A percentile compares a stretch with the other conserved stretches of the same genome.
Evolutionary conservation across 805 yeast genomes (phyloP).

Genomic region (Yarrowia osloensis): DNA sequence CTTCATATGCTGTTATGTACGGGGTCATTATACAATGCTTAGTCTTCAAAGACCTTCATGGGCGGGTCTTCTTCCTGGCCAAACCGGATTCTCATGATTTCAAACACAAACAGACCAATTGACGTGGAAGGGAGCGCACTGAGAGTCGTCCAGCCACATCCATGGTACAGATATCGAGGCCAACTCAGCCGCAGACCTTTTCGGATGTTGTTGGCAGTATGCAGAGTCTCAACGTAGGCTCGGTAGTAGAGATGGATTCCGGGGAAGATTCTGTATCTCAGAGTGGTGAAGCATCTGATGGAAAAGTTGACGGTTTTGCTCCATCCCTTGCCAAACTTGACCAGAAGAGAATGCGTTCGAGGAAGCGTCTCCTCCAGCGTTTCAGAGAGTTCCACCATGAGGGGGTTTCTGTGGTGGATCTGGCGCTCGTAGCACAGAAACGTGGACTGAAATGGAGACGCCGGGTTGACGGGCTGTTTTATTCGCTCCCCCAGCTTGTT

Average conservation of each 20-base stretch:
- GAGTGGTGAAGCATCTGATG: conserved; percentile 13
- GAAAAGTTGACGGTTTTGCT: conserved; percentile 5
- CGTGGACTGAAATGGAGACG: not conserved
- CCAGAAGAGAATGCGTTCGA: not conserved
- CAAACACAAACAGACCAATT: conserved; percentile 80
- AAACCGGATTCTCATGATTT: conserved; percentile 59
- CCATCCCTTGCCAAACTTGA: conserved; percentile 6
- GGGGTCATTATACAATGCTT: not conserved
- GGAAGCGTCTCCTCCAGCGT: conserved; percentile 19
- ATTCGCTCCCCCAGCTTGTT: conserved; percentile 33
- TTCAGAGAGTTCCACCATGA: not conserved
- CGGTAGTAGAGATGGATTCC: conserved; percentile 53
- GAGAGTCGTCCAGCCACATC: conserved; percentile 70
- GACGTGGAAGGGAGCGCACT: conserved; percentile 87
- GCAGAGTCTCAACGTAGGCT: conserved; percentile 74
- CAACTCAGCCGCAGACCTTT: conserved; percentile 58
- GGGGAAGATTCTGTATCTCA: conserved; percentile 19
- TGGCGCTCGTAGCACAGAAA: conserved; percentile 15
- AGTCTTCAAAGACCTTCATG: conserved; percentile 6
- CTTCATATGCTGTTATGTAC: not conserved
- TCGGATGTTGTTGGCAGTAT: conserved; percentile 55
- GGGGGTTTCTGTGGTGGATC: conserved; percentile 1
- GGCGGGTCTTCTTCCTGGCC: conserved; percentile 31
- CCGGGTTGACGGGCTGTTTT: not conserved
- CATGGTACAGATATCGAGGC: conserved; percentile 72